Evolutionary conservation across 345 rosid genomes (phyloP), one percentile per base, ranked within the genome.

Genomic region (Litchi chinensis): DNA sequence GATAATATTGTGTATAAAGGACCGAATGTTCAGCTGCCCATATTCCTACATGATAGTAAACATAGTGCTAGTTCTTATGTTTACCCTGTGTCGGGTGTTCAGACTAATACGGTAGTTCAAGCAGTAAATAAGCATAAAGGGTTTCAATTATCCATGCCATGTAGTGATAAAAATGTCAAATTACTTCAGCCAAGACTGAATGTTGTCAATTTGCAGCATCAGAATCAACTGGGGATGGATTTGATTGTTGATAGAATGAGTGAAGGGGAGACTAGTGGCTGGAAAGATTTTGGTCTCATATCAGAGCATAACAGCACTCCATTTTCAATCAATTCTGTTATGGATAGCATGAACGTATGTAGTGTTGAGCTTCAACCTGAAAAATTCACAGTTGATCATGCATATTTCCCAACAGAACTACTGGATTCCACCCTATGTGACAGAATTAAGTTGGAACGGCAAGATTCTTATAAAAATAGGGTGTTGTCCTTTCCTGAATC

Each of bases 301-400:
- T 77, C 88, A 70, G 90, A 81, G 70, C 81, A 79, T 56, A 71
- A 26, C 81, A 66, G 71, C 41, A 52, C 79, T 24, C 79, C 68
- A 71, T 82, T 82, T 82, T 75, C 82, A 62, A 80, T 79, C 84
- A 81, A 76, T 81, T 79, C 81, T 44, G 65, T 82, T 68, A 66
- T 79, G 76, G 82, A 77, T 70, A 76, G 68, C 76, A 26, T 82
- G 59, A 81, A 80, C 80, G 74, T 85, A 70, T 81, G 74, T 73
- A 79, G 83, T 81, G 76, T 78, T 77, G 77, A 85, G 82, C 76
- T 74, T 83, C 91, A 86, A 74, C 79, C 77, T 87, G 93, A 87
- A 76, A 84, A 83, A 70, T 71, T 84, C 60, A 74, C 75, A 70
- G 78, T 71, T 64, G 82, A 77, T 82, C 75, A 32, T 65, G 50